phyloP scores from a whole-genome alignment of 2,329 filamentous ascomycete species.

The Ustulina deusta region DNA sequence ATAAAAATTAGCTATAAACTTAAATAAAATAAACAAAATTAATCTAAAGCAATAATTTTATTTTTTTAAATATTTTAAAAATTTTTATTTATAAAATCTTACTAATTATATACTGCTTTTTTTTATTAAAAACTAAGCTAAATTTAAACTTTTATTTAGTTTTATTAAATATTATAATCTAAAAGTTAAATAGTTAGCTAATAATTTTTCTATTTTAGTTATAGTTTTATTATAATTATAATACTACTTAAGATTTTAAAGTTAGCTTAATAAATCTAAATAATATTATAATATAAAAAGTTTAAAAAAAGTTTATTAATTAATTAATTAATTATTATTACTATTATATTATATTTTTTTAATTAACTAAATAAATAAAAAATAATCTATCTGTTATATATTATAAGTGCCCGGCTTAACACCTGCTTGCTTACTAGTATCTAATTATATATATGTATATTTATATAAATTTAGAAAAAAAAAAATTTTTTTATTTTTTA shows the following conservation, averaged over 20 bases:
- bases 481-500: too few relatives aligned
- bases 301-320: too few relatives aligned
- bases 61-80: not conserved
- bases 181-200: not conserved
- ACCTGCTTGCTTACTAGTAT: too few relatives aligned
- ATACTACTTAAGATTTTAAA: not conserved
- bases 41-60: not conserved
- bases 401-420: too few relatives aligned
- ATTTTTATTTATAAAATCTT: not conserved
- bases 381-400: too few relatives aligned
- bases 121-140: not conserved
- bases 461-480: too few relatives aligned
- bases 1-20: not conserved
- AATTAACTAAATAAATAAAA: too few relatives aligned
- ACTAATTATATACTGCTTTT: not conserved
- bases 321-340: too few relatives aligned
- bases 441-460: too few relatives aligned
- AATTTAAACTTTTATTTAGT: not conserved
- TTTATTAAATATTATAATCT: not conserved
- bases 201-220: not conserved
- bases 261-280: too few relatives aligned
- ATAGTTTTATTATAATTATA: not conserved
- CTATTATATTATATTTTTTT: too few relatives aligned
- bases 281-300: too few relatives aligned
- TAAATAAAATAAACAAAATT: not conserved